phyloP scores from a whole-genome alignment of 202 grass and related monocot genomes.

The Sporobolus alterniflorus region DNA sequence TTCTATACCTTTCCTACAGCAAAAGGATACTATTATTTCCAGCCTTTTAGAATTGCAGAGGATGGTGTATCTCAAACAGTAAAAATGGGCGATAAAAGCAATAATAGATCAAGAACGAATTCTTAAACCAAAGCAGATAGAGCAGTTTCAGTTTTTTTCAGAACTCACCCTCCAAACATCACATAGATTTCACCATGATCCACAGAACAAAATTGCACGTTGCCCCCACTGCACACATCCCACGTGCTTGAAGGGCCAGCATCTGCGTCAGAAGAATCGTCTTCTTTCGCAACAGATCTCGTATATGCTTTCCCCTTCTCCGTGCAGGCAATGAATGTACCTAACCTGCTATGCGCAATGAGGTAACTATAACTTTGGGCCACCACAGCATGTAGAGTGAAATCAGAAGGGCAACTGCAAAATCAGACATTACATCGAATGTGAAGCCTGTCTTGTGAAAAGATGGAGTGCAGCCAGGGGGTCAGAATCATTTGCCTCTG shows the following conservation, averaged over 20 bases:
- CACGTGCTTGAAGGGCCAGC: slow-evolving; percentile 60
- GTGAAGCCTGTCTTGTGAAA: slow-evolving; percentile 59
- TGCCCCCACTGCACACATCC: slow-evolving; percentile 73
- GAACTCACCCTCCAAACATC: slow-evolving; percentile 92
- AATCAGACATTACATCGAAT: slow-evolving; percentile 59
- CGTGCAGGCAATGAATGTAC: slow-evolving; percentile 76
- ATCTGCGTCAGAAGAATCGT: slow-evolving; percentile 30
- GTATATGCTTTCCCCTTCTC: slow-evolving; percentile 78
- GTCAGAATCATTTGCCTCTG: slow-evolving; percentile 40
- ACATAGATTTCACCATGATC: slow-evolving; percentile 74
- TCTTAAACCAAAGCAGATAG: background rate
- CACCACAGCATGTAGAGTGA: background rate
- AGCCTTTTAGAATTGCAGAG: slow-evolving; percentile 1
- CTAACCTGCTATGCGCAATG: slow-evolving; percentile 55
- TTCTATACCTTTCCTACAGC: slow-evolving; percentile 80
- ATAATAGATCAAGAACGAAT: background rate
- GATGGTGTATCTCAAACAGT: background rate
- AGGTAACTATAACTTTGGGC: background rate
- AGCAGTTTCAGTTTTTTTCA: background rate
- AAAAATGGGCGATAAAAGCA: slow-evolving; percentile 15
- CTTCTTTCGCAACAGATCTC: slow-evolving; percentile 55
- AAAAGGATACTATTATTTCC: slow-evolving; percentile 28
- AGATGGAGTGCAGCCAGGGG: slow-evolving; percentile 70
- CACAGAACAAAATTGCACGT: slow-evolving; percentile 67
- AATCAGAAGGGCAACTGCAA: background rate